Evolutionary conservation across 257 asterid species (phyloP).

Genomic region (Anisodus acutangulus): DNA sequence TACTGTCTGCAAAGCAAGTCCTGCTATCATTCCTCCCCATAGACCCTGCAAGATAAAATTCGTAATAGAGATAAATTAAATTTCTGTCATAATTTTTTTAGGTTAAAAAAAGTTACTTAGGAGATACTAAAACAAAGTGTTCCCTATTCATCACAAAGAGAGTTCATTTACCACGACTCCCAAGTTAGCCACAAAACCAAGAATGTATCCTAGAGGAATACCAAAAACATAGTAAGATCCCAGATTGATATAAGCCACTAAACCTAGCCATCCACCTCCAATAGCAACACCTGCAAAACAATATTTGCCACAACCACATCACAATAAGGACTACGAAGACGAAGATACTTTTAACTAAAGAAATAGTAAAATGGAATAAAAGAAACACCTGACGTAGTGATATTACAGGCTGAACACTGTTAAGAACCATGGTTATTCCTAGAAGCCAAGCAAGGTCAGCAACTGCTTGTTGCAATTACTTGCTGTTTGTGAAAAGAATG

Average conservation of each 20-base stretch:
- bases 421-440: conserved; percentile 80
- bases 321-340: not conserved
- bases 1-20: conserved; percentile 64
- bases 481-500: conserved; percentile 62
- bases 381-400: conserved; percentile 67
- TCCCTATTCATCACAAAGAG: too few relatives aligned
- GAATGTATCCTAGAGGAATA: conserved; percentile 65
- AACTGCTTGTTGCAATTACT: conserved; percentile 66
- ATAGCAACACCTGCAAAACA: conserved; percentile 69
- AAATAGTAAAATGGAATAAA: not conserved
- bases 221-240: conserved; percentile 71
- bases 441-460: conserved; percentile 69
- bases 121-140: not conserved
- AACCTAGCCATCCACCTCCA: conserved; percentile 88
- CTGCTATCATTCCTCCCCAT: conserved; percentile 87
- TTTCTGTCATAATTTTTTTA: not conserved
- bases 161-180: conserved; percentile 58
- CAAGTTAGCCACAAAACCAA: conserved; percentile 60
- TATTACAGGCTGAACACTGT: conserved; percentile 89
- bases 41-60: conserved; percentile 52
- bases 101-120: too few relatives aligned
- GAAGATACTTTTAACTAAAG: not conserved
- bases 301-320: not conserved
- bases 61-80: not conserved
- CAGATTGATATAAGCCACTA: conserved; percentile 82